Percentiles rank a stretch among this genome's conserved stretches.
Conservation (phyloP, 257 asterid genomes). For the Fraxinus excelsior region DNA sequence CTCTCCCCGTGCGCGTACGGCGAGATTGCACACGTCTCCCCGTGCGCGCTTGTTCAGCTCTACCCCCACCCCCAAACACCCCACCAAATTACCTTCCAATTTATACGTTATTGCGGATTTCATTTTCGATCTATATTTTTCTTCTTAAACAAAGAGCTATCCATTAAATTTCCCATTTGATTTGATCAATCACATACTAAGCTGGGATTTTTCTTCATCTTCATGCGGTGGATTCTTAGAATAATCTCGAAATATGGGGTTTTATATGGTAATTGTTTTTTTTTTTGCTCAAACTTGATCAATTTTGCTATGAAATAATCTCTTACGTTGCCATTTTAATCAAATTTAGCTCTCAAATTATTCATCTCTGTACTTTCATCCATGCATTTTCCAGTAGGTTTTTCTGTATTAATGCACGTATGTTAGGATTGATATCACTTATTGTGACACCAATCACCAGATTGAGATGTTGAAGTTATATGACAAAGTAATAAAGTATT, state of each 20-base stretch:
- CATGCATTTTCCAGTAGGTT: not conserved
- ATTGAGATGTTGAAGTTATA: no score
- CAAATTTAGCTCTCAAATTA: not conserved
- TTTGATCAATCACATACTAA: not conserved
- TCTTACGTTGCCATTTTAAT: not conserved
- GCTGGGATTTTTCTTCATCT: not conserved
- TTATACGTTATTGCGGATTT: not conserved
- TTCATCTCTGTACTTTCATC: no score
- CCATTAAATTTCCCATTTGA: not conserved
- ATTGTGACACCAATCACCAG: no score
- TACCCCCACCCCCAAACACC: not conserved
- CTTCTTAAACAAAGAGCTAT: not conserved
- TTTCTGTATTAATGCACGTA: not conserved
- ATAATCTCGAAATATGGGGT: constrained; percentile 23
- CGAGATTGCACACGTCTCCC: no score
- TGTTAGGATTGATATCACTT: no score
- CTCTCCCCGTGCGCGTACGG: no score
- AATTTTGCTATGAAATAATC: not conserved
- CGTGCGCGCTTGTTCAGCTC: no score
- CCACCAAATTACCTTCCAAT: not conserved
- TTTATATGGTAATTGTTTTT: constrained; percentile 33
- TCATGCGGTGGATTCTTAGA: constrained; percentile 32
- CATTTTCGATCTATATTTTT: not conserved
- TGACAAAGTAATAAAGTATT: no score
- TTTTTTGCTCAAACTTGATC: not conserved